Base-by-base conservation (phyloP, 805 yeast species). In the Lipomyces yamadae region DNA sequence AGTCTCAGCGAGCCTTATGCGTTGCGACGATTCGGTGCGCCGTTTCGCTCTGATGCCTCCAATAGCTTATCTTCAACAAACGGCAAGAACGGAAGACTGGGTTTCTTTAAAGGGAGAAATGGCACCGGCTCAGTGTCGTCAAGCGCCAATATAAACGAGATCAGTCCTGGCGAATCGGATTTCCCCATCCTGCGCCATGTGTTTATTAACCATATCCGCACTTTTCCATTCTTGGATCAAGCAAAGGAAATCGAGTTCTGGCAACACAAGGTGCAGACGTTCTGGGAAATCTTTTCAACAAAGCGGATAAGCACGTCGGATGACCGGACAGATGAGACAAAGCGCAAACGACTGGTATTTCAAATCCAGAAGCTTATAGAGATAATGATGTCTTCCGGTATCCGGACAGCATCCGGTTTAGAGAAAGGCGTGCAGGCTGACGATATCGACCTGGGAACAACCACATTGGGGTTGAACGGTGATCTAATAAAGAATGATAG, bases 191-290 rank as follows among this genome's bases (percentile, higher is more conserved):
- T 89, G 30, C 81, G 88, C 69, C 91, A 83, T 77, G 84, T 91
- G 68, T 86, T 93, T 75, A 76, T 81, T 59, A 80, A 85, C 56
- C 88, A 88, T 67, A 77, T 93, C 2, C 80, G 82, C 61, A 85
- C 88, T 0, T 89, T 94, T 72, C 98, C 99, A 0, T 88, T 92
- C 74, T 80, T 95, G 24, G 79, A 79, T 60, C 78, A 81, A 60
- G 72, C 81, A 0, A 78, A 82, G 53, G 82, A 84, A 56, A 83
- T 84, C 55, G 85, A 86, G 60, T 91, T 94, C 74, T 94, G 98
- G 97, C 85, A 85, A 60, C 81, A 80, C 57, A 88, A 88, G 58
- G 87, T 92, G 0, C 97, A 93, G 77, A 87, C 88, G 33, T 91
- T 93, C 74, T 85, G 89, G 74, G 96, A 92, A 74, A 84, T 88